Conservation (phyloP, 305 asterid genomes). For the Solanum hybrid region DNA sequence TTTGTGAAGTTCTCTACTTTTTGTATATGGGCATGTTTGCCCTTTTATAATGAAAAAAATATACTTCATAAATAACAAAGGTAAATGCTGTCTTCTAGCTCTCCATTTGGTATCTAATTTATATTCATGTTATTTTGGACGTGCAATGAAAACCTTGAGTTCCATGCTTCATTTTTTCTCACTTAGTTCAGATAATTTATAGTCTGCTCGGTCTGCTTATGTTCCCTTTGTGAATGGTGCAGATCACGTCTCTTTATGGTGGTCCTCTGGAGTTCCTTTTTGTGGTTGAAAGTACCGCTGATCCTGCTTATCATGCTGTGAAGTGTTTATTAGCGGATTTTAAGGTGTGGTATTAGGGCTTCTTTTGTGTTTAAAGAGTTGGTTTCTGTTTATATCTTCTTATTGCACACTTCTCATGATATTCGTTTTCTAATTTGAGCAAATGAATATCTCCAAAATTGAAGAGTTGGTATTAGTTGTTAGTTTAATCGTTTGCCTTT, state of each 20-base stretch:
- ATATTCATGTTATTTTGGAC: neutral
- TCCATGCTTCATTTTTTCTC: neutral
- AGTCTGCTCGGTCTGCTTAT: neutral
- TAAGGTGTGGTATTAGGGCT: slow-evolving; percentile 35
- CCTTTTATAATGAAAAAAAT: neutral
- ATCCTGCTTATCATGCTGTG: slow-evolving; percentile 89
- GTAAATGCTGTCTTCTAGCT: neutral
- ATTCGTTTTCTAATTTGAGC: neutral
- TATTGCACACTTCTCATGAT: neutral
- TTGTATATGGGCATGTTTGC: neutral
- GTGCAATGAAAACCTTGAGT: neutral
- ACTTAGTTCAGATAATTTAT: neutral
- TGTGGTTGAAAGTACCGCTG: slow-evolving; percentile 81
- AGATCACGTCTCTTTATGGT: slow-evolving; percentile 93
- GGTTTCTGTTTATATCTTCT: neutral
- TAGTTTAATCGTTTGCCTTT: neutral
- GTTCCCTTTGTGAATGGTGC: slow-evolving; percentile 27
- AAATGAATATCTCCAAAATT: neutral
- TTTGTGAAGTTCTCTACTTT: neutral
- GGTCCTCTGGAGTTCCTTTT: slow-evolving; percentile 91
- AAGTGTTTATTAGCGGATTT: slow-evolving; percentile 55
- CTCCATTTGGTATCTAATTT: neutral
- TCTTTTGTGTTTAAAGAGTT: neutral
- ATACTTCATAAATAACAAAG: neutral
- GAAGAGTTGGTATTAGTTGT: neutral